Conservation (phyloP, 805 yeast genomes). For the Spathaspora gorwiae region DNA sequence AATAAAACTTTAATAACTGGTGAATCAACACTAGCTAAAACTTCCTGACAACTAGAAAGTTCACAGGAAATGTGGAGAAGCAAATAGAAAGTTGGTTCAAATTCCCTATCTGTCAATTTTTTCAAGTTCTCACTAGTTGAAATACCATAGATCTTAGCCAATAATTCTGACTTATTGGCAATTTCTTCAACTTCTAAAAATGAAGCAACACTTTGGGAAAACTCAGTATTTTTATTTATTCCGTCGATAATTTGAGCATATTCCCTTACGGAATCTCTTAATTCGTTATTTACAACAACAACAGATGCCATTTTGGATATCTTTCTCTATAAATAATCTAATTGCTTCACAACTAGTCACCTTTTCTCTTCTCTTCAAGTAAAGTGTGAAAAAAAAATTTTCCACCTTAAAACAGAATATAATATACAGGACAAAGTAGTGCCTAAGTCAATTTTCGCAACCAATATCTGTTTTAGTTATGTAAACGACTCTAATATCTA, state of each 20-base stretch:
- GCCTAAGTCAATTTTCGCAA: slow-evolving; percentile 2
- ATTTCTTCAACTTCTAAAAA: slow-evolving; percentile 19
- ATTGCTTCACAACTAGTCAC: neutral
- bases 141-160: slow-evolving; percentile 21
- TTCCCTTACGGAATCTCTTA: slow-evolving; percentile 37
- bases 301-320: slow-evolving; percentile 34
- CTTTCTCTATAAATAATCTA: neutral
- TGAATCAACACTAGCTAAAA: slow-evolving; percentile 21
- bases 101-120: slow-evolving; percentile 38
- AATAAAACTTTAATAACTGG: slow-evolving; percentile 24
- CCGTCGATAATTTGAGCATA: slow-evolving; percentile 36
- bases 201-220: slow-evolving; percentile 16
- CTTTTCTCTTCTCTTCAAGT: neutral
- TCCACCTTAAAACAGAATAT: neutral
- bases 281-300: slow-evolving; percentile 39
- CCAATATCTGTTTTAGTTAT: neutral
- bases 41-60: slow-evolving; percentile 22
- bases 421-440: slow-evolving; percentile 1
- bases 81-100: slow-evolving; percentile 43
- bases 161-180: slow-evolving; percentile 25
- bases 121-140: slow-evolving; percentile 26
- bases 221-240: slow-evolving; percentile 21
- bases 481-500: neutral
- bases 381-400: neutral
- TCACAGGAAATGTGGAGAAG: slow-evolving; percentile 30